phyloP scores from a whole-genome alignment of 1,284 basidiomycete species.

The Lignosus rhinocerotis region DNA sequence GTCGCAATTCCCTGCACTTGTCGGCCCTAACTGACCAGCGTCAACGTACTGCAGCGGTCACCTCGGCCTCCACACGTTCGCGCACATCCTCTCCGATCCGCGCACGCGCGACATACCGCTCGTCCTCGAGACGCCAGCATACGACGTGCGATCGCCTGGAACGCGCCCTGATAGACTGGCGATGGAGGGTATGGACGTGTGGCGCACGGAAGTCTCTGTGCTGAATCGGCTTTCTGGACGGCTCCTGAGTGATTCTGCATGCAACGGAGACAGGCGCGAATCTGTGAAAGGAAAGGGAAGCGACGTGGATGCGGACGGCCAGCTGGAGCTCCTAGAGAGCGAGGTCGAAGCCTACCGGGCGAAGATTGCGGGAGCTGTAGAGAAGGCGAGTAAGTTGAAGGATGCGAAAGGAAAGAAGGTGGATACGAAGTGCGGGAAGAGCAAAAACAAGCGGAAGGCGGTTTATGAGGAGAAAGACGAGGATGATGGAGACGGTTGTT shows the following conservation, averaged over 20 bases:
- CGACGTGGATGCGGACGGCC: not conserved
- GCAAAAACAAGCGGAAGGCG: slow-evolving; percentile 23
- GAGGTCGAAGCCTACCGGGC: slow-evolving; percentile 29
- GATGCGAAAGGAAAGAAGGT: slow-evolving; percentile 24
- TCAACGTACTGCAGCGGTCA: slow-evolving; percentile 52
- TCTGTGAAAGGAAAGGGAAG: no score
- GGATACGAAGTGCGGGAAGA: slow-evolving; percentile 16
- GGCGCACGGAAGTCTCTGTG: slow-evolving; percentile 71
- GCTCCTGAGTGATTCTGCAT: not conserved
- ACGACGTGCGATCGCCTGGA: slow-evolving; percentile 37
- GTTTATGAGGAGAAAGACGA: slow-evolving; percentile 19
- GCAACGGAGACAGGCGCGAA: not conserved
- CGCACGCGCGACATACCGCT: slow-evolving; percentile 74
- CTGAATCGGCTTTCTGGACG: slow-evolving; percentile 48
- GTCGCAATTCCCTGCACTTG: no score
- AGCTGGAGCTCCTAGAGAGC: slow-evolving; percentile 8
- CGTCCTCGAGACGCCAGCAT: slow-evolving; percentile 79
- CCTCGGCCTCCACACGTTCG: slow-evolving; percentile 66
- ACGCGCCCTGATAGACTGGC: slow-evolving; percentile 27
- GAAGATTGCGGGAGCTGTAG: slow-evolving; percentile 33
- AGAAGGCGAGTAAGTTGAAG: slow-evolving; percentile 19
- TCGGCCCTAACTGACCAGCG: not conserved
- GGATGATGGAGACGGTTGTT: slow-evolving; percentile 21
- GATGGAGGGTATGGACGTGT: slow-evolving; percentile 49
- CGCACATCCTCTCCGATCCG: slow-evolving; percentile 67